Base-by-base conservation (phyloP, 2,329 filamentous ascomycete species). In the Podosphaera aphanis region DNA sequence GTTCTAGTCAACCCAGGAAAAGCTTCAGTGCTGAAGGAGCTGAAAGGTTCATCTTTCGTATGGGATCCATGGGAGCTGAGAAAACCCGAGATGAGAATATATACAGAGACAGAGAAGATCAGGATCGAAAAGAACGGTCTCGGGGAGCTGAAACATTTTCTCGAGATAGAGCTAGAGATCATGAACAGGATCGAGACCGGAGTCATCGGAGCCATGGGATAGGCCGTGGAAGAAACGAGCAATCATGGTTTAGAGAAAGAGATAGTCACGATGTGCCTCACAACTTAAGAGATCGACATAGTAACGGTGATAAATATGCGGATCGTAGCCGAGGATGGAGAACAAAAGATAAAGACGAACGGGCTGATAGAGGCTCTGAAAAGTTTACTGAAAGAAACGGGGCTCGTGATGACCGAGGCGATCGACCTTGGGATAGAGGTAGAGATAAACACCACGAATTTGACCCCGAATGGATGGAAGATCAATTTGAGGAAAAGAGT, bases 381-480 rank as follows among this genome's bases (percentile, higher is more conserved):
- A 41, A 20, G 27, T 41, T 41, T 41, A 21, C 25, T 4, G 41
- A 43, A n/a, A 43, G 29, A 33, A 20, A 20, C 18, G 53, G 57
- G 48, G 54, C 65, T 60, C 57, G 44, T 56, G 52, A 55, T 59
- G 56, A 48, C 20, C 43, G 46, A 52, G 51, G 55, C 48, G 57
- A 47, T 23, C 18, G 46, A 39, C 29, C 40, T 15, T 47, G 46
- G 46, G 46, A 66, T 61, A 58, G 47, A 55, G 53, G 55, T 58
- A 65, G 70, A 46, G 47, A 69, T 65, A 66, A 75, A 21, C 70
- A 72, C 48, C 64, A 71, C 51, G 84, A 92, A 58, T 77, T 82
- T 51, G 83, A 93, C 44, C 86, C 88, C 4, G 86, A 93, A 61
- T 93, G 86, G 88, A 69, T 93, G 61, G 84, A 92, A 57, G 71